phyloP scores from a whole-genome alignment of 2,329 filamentous ascomycete genomes.

The Trichoderma pleuroti region DNA sequence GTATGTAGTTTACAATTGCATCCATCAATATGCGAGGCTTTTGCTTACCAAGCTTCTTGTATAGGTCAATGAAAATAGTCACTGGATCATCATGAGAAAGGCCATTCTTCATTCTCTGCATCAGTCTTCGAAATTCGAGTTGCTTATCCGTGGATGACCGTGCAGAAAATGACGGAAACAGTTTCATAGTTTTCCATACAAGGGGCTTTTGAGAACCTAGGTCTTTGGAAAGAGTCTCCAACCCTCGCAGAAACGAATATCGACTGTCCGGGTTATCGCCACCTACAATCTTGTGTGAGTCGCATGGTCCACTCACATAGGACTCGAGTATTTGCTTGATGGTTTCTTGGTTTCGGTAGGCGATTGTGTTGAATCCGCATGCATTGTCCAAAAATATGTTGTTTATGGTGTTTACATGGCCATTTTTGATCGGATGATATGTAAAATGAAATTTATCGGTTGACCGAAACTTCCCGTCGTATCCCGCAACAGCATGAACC shows the following conservation, averaged over 20 bases:
- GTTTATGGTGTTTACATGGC: background rate
- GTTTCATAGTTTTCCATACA: background rate
- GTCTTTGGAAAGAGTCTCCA: background rate
- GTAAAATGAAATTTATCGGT: background rate
- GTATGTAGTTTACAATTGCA: background rate
- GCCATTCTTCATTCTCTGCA: background rate
- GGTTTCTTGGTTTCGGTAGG: background rate
- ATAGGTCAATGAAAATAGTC: background rate
- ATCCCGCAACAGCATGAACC: background rate
- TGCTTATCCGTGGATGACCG: background rate
- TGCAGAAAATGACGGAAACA: background rate
- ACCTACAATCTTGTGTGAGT: background rate
- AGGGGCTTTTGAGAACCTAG: background rate
- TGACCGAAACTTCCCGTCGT: background rate
- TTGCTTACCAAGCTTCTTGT: background rate
- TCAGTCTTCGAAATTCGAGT: background rate
- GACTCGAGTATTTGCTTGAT: background rate
- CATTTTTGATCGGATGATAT: background rate
- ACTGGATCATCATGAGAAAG: background rate
- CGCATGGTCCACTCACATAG: background rate
- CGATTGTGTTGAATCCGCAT: fast-evolving
- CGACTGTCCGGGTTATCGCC: background rate
- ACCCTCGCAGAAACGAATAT: background rate
- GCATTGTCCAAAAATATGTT: background rate
- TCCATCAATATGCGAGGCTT: background rate